phyloP scores from a whole-genome alignment of 305 asterid genomes.

The Withania somnifera region DNA sequence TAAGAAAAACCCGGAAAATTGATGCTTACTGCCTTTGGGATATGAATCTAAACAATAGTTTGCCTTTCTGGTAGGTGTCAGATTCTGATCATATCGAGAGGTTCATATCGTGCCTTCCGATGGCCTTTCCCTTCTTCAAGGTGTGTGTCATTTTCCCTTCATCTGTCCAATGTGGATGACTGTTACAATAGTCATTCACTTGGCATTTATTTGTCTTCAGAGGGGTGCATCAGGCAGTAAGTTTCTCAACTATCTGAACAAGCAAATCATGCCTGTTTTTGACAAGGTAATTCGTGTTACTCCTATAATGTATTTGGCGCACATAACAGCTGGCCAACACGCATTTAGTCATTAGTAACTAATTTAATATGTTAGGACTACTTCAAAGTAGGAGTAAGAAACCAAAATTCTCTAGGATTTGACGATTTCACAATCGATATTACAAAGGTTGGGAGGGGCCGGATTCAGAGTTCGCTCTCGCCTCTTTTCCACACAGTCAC shows the following conservation, averaged over 20 bases:
- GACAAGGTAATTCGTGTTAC: slow-evolving; percentile 56
- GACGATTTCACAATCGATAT: too few species aligned
- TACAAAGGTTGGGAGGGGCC: too few species aligned
- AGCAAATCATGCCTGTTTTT: slow-evolving; percentile 79
- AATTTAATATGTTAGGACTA: background rate
- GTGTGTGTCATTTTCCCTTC: slow-evolving; percentile 19
- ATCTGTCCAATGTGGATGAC: background rate
- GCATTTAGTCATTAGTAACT: background rate
- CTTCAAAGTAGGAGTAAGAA: background rate
- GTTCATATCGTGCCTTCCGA: slow-evolving; percentile 58
- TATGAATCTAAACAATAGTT: background rate
- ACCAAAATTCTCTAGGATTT: background rate
- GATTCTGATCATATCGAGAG: slow-evolving; percentile 81
- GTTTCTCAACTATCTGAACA: slow-evolving; percentile 66
- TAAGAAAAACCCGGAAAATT: background rate
- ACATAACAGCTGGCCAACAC: background rate
- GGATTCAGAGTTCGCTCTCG: too few species aligned
- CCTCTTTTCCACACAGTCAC: too few species aligned
- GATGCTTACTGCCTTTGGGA: background rate
- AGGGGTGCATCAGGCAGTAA: slow-evolving; percentile 87
- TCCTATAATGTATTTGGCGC: background rate
- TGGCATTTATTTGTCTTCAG: slow-evolving; percentile 27
- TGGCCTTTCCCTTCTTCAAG: slow-evolving; percentile 73
- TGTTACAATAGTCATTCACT: background rate
- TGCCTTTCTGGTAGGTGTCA: slow-evolving; percentile 42